Base-by-base conservation (phyloP, 140 eudicot species). In the Stevia rebaudiana region DNA sequence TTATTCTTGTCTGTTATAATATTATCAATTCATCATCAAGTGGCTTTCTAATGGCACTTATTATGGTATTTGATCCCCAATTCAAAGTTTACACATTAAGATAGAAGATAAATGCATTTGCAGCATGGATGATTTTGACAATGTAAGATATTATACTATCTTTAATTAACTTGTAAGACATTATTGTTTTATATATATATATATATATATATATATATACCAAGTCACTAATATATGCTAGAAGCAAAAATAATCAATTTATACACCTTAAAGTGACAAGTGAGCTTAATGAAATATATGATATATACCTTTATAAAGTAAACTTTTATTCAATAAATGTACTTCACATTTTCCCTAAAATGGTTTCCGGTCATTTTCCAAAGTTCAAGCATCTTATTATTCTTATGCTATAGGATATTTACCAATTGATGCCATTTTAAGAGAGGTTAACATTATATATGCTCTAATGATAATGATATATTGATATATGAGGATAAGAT, bases 1-100 rank as follows among this genome's bases (percentile, higher is more conserved):
- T 62, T 61, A 50, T 62, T 61, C 65, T 61, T 66, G 50, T 75
- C 70, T 28, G 4, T 28, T 28, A 28, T 28, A 28, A 28, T 1
- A 78, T 44, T 63, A 67, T 70, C 69, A 70, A 42, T 81, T 70
- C 81, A 82, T 73, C 79, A 72, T 49, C 86, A 75, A 73, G 81
- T 81, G 76, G 83, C 33, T 74, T 74, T 67, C 3, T 70, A 55
- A 54, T 69, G 71, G 76, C 67, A 69, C 50, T 71, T 61, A 55
- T 43, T 43, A 70, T 76, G 77, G 82, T 65, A 73, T 86, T 72
- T 73, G 79, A 72, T 78, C 68, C 84, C 71, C 24, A 46, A 36
- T 75, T 66, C 67, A 66, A 40, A 51, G 73, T 70, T 78, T 69
- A 77, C 69, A 61, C 65, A 79, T 77, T 76, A 47, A 70, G 84